phyloP scores from a whole-genome alignment of 148 eudicot genomes.

The Fagopyrum homotropicum region DNA sequence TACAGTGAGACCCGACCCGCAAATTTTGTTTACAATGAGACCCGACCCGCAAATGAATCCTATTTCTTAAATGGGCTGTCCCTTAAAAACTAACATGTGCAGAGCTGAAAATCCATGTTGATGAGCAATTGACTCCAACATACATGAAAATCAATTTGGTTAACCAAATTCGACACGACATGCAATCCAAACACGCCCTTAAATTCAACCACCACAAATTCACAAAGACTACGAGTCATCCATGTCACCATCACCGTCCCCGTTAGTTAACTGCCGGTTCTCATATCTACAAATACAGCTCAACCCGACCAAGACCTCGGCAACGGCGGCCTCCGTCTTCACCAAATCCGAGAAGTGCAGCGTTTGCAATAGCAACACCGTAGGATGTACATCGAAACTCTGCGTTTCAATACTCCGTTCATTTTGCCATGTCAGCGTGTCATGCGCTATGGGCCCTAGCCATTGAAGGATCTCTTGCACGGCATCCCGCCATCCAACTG shows the following conservation, averaged over 20 bases:
- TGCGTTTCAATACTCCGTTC: constrained; percentile 62
- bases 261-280: constrained; percentile 21
- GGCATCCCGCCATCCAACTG: constrained; percentile 73
- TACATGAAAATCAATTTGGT: not conserved
- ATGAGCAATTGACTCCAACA: not conserved
- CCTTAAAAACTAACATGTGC: not conserved
- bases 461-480: constrained; percentile 53
- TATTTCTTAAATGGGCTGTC: not conserved
- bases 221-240: not conserved
- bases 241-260: not conserved
- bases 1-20: not conserved
- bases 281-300: constrained; percentile 48
- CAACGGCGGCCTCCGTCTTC: constrained; percentile 67
- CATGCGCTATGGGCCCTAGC: constrained; percentile 65
- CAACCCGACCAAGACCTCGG: constrained; percentile 56
- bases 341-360: constrained; percentile 69
- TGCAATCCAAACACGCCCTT: not conserved
- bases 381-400: constrained; percentile 40
- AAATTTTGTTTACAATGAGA: not conserved
- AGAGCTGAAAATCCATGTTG: not conserved
- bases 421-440: constrained; percentile 60
- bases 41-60: too few species aligned
- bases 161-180: not conserved
- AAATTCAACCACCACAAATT: not conserved
- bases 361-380: constrained; percentile 62